Percentiles rank a stretch among this genome's conserved stretches.
Conservation (phyloP, 148 eudicot species). For the Gaultheria prostrata region DNA sequence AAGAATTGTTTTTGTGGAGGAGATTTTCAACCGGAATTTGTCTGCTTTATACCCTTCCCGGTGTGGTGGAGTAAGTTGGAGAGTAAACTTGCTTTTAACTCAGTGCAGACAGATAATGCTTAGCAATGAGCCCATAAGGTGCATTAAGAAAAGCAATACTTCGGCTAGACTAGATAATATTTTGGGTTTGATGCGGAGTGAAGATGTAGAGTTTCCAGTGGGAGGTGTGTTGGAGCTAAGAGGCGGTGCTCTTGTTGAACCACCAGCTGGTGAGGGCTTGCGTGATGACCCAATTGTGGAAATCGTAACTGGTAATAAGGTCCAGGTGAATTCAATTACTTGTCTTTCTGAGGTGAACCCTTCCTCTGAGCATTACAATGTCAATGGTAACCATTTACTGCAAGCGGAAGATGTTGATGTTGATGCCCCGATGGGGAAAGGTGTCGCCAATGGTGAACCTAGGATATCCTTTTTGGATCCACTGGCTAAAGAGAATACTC, state of each 20-base stretch:
- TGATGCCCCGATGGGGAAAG: constrained; percentile 15
- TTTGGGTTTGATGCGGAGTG: constrained; percentile 19
- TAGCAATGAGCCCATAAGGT: constrained; percentile 57
- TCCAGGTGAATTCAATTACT: constrained; percentile 17
- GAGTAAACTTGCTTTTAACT: constrained; percentile 42
- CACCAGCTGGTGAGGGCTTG: constrained; percentile 16
- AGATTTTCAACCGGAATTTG: constrained; percentile 40
- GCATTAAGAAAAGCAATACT: constrained; percentile 33
- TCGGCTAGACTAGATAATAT: constrained; percentile 16
- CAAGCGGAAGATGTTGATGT: constrained; percentile 11
- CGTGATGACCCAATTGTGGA: constrained; percentile 4
- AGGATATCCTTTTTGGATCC: constrained; percentile 13
- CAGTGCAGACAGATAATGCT: constrained; percentile 50
- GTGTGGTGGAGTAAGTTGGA: constrained; percentile 33
- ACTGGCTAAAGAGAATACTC: constrained; percentile 18
- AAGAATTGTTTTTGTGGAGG: constrained; percentile 55
- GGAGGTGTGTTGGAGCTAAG: constrained; percentile 21
- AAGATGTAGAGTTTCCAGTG: background rate
- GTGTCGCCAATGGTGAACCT: constrained; percentile 7
- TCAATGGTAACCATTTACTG: constrained; percentile 12
- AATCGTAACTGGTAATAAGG: constrained; percentile 17
- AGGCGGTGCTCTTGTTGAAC: constrained; percentile 17
- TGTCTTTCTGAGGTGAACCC: constrained; percentile 18
- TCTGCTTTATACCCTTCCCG: constrained; percentile 7
- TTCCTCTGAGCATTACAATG: constrained; percentile 4